Percentiles rank a stretch among this genome's conserved stretches.
phyloP scores from a whole-genome alignment of 768 basidiomycete genomes.

The Leccinum sublutescens region DNA sequence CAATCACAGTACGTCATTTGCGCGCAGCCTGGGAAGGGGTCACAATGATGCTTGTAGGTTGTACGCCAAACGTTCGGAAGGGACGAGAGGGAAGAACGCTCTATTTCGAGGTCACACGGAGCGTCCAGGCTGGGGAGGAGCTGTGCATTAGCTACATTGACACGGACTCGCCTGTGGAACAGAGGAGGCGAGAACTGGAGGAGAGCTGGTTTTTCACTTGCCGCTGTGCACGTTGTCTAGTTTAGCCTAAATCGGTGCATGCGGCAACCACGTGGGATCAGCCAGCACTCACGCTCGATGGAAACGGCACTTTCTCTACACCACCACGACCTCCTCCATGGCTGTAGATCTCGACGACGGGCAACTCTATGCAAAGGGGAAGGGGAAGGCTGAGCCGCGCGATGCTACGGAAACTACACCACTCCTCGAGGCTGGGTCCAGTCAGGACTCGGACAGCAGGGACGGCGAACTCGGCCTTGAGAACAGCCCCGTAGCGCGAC shows the following conservation, averaged over 20 bases:
- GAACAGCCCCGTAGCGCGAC: conserved; percentile 19
- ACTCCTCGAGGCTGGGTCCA: conserved; percentile 27
- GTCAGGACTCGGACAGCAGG: conserved; percentile 9
- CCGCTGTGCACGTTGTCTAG: conserved; percentile 40
- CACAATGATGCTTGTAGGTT: conserved; percentile 37
- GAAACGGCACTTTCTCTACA: neutral
- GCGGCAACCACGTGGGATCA: conserved; percentile 17
- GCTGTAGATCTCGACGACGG: conserved; percentile 15
- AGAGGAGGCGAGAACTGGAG: conserved; percentile 41
- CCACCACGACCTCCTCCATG: conserved; percentile 22
- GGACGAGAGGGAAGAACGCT: conserved; percentile 42
- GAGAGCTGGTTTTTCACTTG: conserved; percentile 60
- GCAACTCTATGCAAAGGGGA: conserved; percentile 23
- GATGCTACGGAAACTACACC: conserved; percentile 32
- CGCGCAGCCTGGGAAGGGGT: neutral
- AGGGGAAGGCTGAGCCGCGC: conserved; percentile 22
- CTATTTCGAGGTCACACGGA: conserved; percentile 45
- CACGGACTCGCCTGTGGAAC: conserved; percentile 27
- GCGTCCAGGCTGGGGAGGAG: conserved; percentile 50
- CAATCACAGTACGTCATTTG: conserved; percentile 52
- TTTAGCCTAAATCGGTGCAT: conserved; percentile 7
- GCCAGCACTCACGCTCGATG: conserved; percentile 3
- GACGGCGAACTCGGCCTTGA: conserved; percentile 25
- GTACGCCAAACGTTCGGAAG: conserved; percentile 52
- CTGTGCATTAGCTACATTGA: conserved; percentile 59